Evolutionary conservation across 495 filamentous ascomycete species (phyloP), one percentile per base, ranked within the genome.

Genomic region (Xylaria grammica): DNA sequence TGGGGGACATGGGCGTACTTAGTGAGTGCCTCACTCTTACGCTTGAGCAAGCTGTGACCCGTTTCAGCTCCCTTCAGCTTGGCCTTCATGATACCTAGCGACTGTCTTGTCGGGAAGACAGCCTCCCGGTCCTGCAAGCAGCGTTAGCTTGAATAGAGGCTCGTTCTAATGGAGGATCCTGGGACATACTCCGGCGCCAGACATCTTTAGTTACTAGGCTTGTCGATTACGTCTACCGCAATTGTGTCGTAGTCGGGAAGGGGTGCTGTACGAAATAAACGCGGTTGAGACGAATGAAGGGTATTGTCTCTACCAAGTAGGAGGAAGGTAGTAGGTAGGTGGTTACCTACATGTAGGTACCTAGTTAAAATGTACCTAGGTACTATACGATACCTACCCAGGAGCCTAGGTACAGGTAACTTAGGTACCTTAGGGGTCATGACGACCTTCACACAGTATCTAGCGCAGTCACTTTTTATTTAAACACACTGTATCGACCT

Each of bases 61-160:
- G 84, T 94, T 77, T 96, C 91, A 55, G 95, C 95, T 48, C 95
- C 95, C 81, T 99, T 99, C 71, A 99, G 87, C 86, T 99, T 99
- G 65, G 88, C 87, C 81, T 99, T 98, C 96, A 99, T 99, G 71
- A 94, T 78, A 67, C 91, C 93, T 74, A 99, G 80, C 65, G 93
- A 96, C 85, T 99, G 95, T 72, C 95, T 91, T 70, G 95, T 99
- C 67, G 95, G 91, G 81, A 99, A 99, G 83, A 99, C 95, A 73
- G 94, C 84, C 80, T 99, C 95, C 73, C 91, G 82, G 72, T 91
- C 90, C 91, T 93, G 71, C 38, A 8, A 44, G 7, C 19, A 51
- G 13, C 48, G 40, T 69, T 56, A 72, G 36, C 34, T 61, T 51
- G n/a, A n/a, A 48, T 27, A 62, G 65, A 27, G 53, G 20, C 44